Evolutionary conservation across 305 asterid species (phyloP), one percentile per base, ranked within the genome.

Genomic region (Fraxinus nigra): DNA sequence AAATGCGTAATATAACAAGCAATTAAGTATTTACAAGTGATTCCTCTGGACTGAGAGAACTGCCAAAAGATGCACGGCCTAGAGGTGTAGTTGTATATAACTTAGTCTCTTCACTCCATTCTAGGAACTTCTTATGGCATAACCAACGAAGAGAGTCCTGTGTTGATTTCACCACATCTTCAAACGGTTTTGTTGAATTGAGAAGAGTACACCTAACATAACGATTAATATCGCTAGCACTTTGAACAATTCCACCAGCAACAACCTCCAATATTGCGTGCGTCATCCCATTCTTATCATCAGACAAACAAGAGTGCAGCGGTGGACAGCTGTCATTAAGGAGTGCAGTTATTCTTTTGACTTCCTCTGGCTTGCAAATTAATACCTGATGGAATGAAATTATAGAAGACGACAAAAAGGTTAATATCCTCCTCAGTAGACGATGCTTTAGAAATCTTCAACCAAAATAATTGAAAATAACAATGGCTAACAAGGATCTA

Each of bases 231-330:
- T 97, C 99, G 83, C 82, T 84, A 78, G 99, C 97, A 79, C 98
- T 94, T 87, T 97, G 99, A 86, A 97, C 99, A 87, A 97, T 94
- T 84, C 99, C 99, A 80, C 99, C 98, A 83, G 98, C 97, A 82
- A 94, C 98, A 82, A 97, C 99, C 89, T 97, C 99, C 82, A 97
- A 87, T 87, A 94, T 97, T 83, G 99, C 98, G 84, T 97, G 99
- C 87, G 94, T 97, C 99, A 97, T 97, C 84, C 99, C 99, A 87
- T 94, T 97, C 90, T 93, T 94, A 87, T 94, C 98, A 89, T 97
- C 99, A 18, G 99, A 92, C 90, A 97, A 88, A 88, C 99, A 97
- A 85, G 99, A 97, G 85, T 92, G 78, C 81, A 97, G 92, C 20
- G 98, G 98, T 85, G 99, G 95, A 82, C 98, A 97, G 82, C 91